These are phyloP conservation scores for Lepiota venenata DNA, from an alignment of 768 basidiomycete genomes.

Conservation along the genomic window DNA sequence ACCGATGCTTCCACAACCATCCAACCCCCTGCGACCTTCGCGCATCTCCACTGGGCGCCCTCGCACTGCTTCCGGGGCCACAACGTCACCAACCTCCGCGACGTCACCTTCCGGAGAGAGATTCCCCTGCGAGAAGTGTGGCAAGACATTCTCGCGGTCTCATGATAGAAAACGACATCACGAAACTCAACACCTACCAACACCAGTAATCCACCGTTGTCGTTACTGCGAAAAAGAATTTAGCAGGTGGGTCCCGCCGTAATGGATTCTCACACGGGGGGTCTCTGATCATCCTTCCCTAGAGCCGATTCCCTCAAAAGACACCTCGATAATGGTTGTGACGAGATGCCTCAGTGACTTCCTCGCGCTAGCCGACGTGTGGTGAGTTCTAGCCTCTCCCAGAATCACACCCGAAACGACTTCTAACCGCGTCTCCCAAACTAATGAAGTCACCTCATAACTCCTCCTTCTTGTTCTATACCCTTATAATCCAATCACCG, in stretches of 20 bases:
- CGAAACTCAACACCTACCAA: conserved; percentile 69
- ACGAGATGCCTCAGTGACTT: conserved; percentile 47
- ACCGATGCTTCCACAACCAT: conserved; percentile 24
- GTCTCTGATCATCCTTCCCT: conserved; percentile 13
- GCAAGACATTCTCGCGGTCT: conserved; percentile 75
- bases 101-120: conserved; percentile 53
- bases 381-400: conserved; percentile 12
- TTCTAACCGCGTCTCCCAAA: conserved; percentile 7
- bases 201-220: conserved; percentile 66
- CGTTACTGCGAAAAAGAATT: conserved; percentile 75
- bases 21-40: conserved; percentile 28
- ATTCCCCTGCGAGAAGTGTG: conserved; percentile 70
- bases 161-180: conserved; percentile 82
- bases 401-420: neutral
- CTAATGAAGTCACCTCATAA: conserved; percentile 9
- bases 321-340: conserved; percentile 80
- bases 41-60: conserved; percentile 40
- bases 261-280: conserved; percentile 11
- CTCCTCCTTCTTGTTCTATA: conserved; percentile 12
- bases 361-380: conserved; percentile 15
- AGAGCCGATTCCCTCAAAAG: conserved; percentile 74
- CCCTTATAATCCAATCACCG: conserved; percentile 9
- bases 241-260: conserved; percentile 46
- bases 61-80: conserved; percentile 29
- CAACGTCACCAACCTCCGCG: conserved; percentile 31